These are phyloP conservation scores for Fraxinus floribunda DNA, from an alignment of 305 asterid genomes.

Conservation along the genomic window DNA sequence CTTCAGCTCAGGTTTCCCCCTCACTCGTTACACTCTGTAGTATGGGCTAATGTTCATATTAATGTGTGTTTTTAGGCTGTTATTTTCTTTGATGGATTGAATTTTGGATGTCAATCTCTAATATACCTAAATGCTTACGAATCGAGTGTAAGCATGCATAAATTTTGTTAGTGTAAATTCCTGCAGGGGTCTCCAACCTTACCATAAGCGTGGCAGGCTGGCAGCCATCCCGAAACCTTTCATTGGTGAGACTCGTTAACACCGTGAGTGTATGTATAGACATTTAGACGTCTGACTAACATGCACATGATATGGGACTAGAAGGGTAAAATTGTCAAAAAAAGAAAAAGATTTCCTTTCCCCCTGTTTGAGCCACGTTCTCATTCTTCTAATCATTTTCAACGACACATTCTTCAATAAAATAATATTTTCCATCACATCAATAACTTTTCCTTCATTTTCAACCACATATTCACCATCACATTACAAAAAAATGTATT, in stretches of 20 bases:
- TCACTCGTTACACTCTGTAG: not conserved
- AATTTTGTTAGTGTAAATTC: not conserved
- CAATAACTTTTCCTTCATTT: too few relatives aligned
- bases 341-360: not conserved
- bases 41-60: not conserved
- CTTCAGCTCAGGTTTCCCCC: conserved; percentile 74
- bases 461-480: too few relatives aligned
- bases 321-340: not conserved
- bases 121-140: not conserved
- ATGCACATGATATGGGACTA: not conserved
- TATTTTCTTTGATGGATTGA: not conserved
- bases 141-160: not conserved
- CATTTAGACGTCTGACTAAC: not conserved
- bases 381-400: too few relatives aligned
- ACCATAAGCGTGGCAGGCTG: not conserved
- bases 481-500: too few relatives aligned
- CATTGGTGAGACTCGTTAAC: not conserved
- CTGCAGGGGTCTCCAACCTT: not conserved
- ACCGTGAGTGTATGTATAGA: not conserved
- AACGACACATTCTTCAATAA: too few relatives aligned
- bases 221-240: not conserved
- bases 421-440: too few relatives aligned
- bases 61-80: not conserved
- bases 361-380: too few relatives aligned
- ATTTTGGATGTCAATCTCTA: not conserved